These are phyloP conservation scores for Podospora australis DNA, from an alignment of 495 filamentous ascomycete genomes.

Conservation along the genomic window DNA sequence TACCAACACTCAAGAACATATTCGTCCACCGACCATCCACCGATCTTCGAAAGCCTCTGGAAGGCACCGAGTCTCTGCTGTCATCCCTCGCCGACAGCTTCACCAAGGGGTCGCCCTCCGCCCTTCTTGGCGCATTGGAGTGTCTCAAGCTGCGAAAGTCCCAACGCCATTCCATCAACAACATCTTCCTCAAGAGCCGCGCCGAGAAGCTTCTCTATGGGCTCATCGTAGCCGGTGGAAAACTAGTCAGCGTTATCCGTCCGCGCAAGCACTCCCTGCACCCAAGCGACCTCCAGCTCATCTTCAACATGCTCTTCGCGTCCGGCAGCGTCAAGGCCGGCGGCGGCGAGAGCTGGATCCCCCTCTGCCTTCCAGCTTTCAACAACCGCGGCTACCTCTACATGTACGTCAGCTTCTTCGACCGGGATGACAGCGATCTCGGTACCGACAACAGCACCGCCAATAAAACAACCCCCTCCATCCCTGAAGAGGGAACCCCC, in stretches of 20 bases:
- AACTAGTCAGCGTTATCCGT: slow-evolving; percentile 87
- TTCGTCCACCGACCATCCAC: slow-evolving; percentile 88
- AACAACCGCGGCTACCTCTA: slow-evolving; percentile 97
- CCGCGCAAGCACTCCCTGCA: slow-evolving; percentile 94
- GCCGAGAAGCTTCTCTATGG: slow-evolving; percentile 80
- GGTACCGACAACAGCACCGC: slow-evolving; percentile 9
- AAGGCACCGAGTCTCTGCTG: slow-evolving; percentile 86
- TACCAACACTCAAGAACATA: slow-evolving; percentile 79
- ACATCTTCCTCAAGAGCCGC: slow-evolving; percentile 70
- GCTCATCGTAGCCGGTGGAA: slow-evolving; percentile 86
- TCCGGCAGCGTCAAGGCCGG: slow-evolving; percentile 76
- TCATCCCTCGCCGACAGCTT: slow-evolving; percentile 92
- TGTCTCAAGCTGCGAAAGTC: slow-evolving; percentile 83
- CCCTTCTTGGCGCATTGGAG: slow-evolving; percentile 82
- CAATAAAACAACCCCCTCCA: slow-evolving; percentile 17
- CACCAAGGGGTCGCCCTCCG: slow-evolving; percentile 83
- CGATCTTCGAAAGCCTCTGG: slow-evolving; percentile 84
- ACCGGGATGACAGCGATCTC: slow-evolving; percentile 24
- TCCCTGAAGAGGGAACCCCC: slow-evolving; percentile 5
- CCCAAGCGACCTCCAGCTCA: slow-evolving; percentile 88
- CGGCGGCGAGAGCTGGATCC: slow-evolving; percentile 96
- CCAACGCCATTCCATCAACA: slow-evolving; percentile 80
- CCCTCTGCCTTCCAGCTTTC: slow-evolving; percentile 91
- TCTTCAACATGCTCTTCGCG: slow-evolving; percentile 99
- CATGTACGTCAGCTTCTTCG: slow-evolving; percentile 96